These are phyloP conservation scores for Rhodocollybia butyracea DNA, from an alignment of 768 basidiomycete species.

Conservation along the genomic window DNA sequence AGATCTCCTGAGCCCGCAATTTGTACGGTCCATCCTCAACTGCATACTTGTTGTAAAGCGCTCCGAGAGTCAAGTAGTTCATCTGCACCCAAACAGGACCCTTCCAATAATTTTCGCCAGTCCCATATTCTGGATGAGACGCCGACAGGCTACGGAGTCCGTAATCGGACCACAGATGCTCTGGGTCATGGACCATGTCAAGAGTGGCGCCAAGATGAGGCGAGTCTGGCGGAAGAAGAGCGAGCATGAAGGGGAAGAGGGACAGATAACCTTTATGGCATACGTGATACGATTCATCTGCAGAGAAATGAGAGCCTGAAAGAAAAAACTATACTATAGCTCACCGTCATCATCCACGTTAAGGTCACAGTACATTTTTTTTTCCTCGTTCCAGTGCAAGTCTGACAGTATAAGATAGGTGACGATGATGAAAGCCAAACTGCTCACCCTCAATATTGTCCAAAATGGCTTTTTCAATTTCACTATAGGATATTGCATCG, in stretches of 20 bases:
- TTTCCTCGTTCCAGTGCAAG: slow-evolving; percentile 88
- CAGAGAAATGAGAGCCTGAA: neutral
- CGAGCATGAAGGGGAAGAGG: slow-evolving; percentile 88
- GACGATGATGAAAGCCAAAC: neutral
- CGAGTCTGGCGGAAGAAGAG: slow-evolving; percentile 72
- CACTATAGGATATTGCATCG: slow-evolving; percentile 71
- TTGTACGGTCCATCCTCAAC: slow-evolving; percentile 79
- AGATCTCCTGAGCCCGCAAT: slow-evolving; percentile 70
- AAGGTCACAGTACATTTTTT: slow-evolving; percentile 92
- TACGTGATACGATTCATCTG: slow-evolving; percentile 89
- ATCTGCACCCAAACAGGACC: slow-evolving; percentile 97
- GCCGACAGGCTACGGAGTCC: slow-evolving; percentile 86
- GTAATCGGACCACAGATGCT: slow-evolving; percentile 88
- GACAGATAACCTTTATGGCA: slow-evolving; percentile 94
- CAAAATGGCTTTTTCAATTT: slow-evolving; percentile 78
- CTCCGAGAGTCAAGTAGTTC: slow-evolving; percentile 86
- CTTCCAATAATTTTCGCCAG: slow-evolving; percentile 96
- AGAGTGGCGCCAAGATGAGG: slow-evolving; percentile 80
- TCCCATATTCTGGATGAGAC: slow-evolving; percentile 87
- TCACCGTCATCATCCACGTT: slow-evolving; percentile 81
- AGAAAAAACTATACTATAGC: slow-evolving; percentile 11
- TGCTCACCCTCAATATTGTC: slow-evolving; percentile 78
- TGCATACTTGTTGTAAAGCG: slow-evolving; percentile 83
- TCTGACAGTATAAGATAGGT: slow-evolving; percentile 41
- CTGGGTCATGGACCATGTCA: slow-evolving; percentile 73